These are phyloP conservation scores for Phytophthora megakarya DNA, from an alignment of 352 stramenopile genomes.

Conservation along the genomic window DNA sequence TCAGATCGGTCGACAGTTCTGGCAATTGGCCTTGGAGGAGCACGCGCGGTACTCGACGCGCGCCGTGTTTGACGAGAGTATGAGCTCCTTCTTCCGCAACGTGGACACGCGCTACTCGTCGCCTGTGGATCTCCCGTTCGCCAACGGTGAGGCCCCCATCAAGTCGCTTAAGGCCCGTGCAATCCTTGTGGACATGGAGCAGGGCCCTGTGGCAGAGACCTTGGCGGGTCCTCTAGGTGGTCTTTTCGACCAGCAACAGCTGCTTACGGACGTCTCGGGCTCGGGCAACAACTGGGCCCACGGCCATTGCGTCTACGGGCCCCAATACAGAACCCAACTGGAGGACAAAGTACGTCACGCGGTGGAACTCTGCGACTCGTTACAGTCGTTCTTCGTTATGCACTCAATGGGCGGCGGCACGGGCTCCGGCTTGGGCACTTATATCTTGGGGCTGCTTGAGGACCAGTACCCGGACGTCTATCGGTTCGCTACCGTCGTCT, in stretches of 20 bases:
- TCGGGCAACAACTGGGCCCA: slow-evolving; percentile 95
- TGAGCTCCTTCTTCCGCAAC: slow-evolving; percentile 94
- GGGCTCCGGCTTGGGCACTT: slow-evolving; percentile 89
- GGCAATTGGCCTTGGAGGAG: slow-evolving; percentile 89
- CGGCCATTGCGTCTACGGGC: slow-evolving; percentile 88
- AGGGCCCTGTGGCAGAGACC: slow-evolving; percentile 88
- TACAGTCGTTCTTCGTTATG: slow-evolving; percentile 93
- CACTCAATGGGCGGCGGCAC: slow-evolving; percentile 94
- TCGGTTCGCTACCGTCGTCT: slow-evolving; percentile 82
- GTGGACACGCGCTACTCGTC: slow-evolving; percentile 72
- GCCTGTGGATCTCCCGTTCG: slow-evolving; percentile 57
- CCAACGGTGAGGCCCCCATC: slow-evolving; percentile 45
- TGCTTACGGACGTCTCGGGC: slow-evolving; percentile 89
- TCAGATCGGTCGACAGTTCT: slow-evolving; percentile 94
- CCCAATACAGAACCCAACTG: slow-evolving; percentile 86
- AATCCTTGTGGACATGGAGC: slow-evolving; percentile 94
- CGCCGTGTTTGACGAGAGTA: slow-evolving; percentile 86
- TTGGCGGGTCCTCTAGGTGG: slow-evolving; percentile 79
- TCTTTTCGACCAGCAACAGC: slow-evolving; percentile 89
- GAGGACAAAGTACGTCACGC: slow-evolving; percentile 70
- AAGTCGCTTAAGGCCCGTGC: slow-evolving; percentile 77
- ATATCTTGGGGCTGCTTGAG: slow-evolving; percentile 83
- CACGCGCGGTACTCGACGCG: slow-evolving; percentile 76
- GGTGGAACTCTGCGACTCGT: slow-evolving; percentile 88
- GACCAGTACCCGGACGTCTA: slow-evolving; percentile 89